These are phyloP conservation scores for Hyphodiscus sp. DNA, from an alignment of 2,329 filamentous ascomycete genomes.

Conservation along the genomic window DNA sequence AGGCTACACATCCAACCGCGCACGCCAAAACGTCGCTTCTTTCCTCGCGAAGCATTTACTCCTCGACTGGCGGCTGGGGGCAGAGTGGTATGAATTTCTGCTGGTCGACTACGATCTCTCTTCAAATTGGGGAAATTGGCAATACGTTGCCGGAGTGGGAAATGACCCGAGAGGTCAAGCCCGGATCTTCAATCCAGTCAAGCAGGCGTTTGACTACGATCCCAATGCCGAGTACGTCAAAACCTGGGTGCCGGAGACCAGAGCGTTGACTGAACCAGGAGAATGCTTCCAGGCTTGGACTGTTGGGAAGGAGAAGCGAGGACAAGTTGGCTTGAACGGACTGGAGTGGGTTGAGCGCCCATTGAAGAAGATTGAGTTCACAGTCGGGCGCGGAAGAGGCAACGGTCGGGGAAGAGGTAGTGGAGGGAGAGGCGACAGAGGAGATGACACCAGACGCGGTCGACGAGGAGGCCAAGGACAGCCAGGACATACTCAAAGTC, in stretches of 20 bases:
- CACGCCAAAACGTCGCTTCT: constrained; percentile 68
- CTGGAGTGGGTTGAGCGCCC: constrained; percentile 62
- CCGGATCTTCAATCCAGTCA: constrained; percentile 75
- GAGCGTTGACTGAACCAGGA: constrained; percentile 36
- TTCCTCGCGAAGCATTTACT: constrained; percentile 67
- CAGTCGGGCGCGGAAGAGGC: constrained; percentile 34
- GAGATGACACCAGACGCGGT: constrained; percentile 2
- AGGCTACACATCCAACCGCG: constrained; percentile 72
- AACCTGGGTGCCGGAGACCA: constrained; percentile 66
- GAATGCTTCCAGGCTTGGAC: constrained; percentile 68
- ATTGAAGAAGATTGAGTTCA: constrained; percentile 58
- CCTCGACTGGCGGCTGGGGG: constrained; percentile 75
- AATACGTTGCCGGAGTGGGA: constrained; percentile 73
- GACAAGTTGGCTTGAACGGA: constrained; percentile 47
- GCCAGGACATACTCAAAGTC: background rate
- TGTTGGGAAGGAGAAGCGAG: constrained; percentile 46
- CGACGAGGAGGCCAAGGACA: constrained; percentile 1
- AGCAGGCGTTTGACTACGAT: constrained; percentile 75
- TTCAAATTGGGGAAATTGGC: constrained; percentile 79
- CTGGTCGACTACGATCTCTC: constrained; percentile 71
- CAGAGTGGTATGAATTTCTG: constrained; percentile 75
- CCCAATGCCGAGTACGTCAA: constrained; percentile 61
- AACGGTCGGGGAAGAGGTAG: constrained; percentile 8
- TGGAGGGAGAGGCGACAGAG: constrained; percentile 4
- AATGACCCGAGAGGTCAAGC: constrained; percentile 66